A percentile compares a stretch with the other conserved stretches of the same genome.
Conservation (phyloP, 805 yeast genomes). For the Zygotorulaspora florentina region DNA sequence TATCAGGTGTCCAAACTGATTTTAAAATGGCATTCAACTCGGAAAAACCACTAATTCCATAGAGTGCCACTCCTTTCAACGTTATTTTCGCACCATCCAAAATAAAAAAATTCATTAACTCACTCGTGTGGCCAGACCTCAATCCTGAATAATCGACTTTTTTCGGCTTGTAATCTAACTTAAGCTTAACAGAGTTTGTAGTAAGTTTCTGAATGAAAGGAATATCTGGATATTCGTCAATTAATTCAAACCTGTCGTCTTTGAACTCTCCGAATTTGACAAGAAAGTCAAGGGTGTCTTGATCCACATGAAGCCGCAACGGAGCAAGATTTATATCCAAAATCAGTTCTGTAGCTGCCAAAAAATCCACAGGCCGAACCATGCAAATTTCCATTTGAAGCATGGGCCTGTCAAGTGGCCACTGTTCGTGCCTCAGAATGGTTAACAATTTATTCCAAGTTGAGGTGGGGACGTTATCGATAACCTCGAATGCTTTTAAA, state of each 20-base stretch:
- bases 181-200: constrained; percentile 55
- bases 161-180: constrained; percentile 89
- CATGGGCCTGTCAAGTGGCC: constrained; percentile 64
- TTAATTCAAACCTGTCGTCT: constrained; percentile 60
- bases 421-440: constrained; percentile 59
- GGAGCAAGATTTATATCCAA: constrained; percentile 59
- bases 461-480: constrained; percentile 79
- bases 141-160: constrained; percentile 80
- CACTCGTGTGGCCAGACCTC: constrained; percentile 77
- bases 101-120: constrained; percentile 82
- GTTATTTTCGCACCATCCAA: constrained; percentile 79
- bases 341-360: constrained; percentile 67
- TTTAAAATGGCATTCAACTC: constrained; percentile 53
- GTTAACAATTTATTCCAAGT: constrained; percentile 86
- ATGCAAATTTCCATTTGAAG: constrained; percentile 48
- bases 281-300: constrained; percentile 84
- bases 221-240: constrained; percentile 58
- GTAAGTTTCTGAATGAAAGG: constrained; percentile 65
- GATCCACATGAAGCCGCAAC: constrained; percentile 80
- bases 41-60: constrained; percentile 75
- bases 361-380: constrained; percentile 56
- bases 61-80: constrained; percentile 55
- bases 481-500: constrained; percentile 53
- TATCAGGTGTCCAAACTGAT: constrained; percentile 84
- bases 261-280: constrained; percentile 77